Percentiles rank a stretch among this genome's conserved stretches.
These are phyloP conservation scores for Colletotrichum sp. DNA, from an alignment of 2,329 filamentous ascomycete species.

Conservation along the genomic window DNA sequence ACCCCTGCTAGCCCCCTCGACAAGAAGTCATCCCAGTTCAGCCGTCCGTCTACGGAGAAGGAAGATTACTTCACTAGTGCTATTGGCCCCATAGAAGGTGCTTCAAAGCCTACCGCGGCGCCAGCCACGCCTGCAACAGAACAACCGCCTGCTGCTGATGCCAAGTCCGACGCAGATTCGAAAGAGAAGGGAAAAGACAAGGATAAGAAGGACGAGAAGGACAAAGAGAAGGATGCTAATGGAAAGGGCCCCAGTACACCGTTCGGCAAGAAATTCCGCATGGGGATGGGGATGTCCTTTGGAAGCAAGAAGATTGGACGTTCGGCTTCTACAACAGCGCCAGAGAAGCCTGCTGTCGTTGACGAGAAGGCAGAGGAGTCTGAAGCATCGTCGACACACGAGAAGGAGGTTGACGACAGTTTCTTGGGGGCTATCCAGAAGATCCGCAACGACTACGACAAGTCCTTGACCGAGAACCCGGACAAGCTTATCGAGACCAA, in stretches of 20 bases:
- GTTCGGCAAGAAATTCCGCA: constrained; percentile 83
- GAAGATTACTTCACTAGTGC: constrained; percentile 81
- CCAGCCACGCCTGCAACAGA: constrained; percentile 50
- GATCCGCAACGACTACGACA: constrained; percentile 76
- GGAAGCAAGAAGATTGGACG: constrained; percentile 84
- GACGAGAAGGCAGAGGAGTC: constrained; percentile 80
- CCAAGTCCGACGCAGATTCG: constrained; percentile 20
- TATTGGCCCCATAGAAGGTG: constrained; percentile 52
- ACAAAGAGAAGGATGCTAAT: constrained; percentile 49
- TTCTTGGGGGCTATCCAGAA: constrained; percentile 76
- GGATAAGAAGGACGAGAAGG: constrained; percentile 42
- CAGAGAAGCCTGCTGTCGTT: constrained; percentile 73
- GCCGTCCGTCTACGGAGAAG: constrained; percentile 66
- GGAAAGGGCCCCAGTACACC: constrained; percentile 65
- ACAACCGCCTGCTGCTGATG: constrained; percentile 51
- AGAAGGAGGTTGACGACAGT: constrained; percentile 77
- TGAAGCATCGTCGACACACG: constrained; percentile 67
- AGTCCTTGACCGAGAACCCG: constrained; percentile 62
- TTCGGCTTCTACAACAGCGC: constrained; percentile 66
- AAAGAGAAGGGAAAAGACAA: constrained; percentile 56
- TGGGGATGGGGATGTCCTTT: constrained; percentile 71
- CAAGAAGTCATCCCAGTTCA: constrained; percentile 59
- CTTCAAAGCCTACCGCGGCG: constrained; percentile 51
- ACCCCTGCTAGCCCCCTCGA: constrained; percentile 54
- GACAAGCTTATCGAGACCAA: constrained; percentile 62